These are phyloP conservation scores for Ceratocystis alfenasii DNA, from an alignment of 2,329 filamentous ascomycete species.

Conservation along the genomic window DNA sequence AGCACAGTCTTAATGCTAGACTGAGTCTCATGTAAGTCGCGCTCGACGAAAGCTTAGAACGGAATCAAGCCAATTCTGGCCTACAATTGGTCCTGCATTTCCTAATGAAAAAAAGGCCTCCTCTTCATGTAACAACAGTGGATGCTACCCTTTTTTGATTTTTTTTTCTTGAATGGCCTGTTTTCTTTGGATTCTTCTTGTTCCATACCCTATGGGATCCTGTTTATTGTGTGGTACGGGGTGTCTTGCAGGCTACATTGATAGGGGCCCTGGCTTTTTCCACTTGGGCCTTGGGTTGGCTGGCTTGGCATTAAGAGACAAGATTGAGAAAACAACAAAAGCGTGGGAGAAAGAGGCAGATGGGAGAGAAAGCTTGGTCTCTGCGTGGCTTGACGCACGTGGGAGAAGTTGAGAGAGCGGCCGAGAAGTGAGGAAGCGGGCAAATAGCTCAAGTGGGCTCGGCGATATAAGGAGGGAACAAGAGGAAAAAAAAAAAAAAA, in stretches of 20 bases:
- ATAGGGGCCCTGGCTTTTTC: not conserved
- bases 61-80: not conserved
- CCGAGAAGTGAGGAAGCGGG: not conserved
- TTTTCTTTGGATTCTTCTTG: not conserved
- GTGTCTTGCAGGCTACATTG: not conserved
- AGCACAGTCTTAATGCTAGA: no score
- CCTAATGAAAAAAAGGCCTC: not conserved
- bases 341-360: not conserved
- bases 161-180: not conserved
- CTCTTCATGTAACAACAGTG: not conserved
- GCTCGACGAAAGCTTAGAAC: no score
- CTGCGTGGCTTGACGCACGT: not conserved
- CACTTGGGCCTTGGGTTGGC: not conserved
- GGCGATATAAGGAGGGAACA: not conserved
- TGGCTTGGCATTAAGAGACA: not conserved
- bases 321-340: not conserved
- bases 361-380: no score
- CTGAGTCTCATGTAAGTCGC: no score
- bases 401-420: not conserved
- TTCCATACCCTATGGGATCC: not conserved
- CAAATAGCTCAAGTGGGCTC: no score
- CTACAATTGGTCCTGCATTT: not conserved
- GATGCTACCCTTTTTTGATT: not conserved
- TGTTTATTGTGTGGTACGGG: not conserved
- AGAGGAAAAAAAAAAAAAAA: not conserved